Base-by-base conservation (phyloP, 257 asterid genomes). In the Nicotiana tomentosiformis region DNA sequence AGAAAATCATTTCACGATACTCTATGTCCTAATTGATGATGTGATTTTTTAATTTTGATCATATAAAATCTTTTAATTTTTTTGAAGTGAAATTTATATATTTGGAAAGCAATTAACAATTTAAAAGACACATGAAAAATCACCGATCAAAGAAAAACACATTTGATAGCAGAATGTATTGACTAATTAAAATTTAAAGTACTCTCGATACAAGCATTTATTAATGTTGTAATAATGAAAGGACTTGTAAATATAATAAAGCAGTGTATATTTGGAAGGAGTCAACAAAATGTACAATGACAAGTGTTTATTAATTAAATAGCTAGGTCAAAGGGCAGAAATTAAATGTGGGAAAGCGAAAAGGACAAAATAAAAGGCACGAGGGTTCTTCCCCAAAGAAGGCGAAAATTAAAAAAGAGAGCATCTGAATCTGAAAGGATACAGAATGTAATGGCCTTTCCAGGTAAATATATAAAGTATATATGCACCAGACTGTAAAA, bases 391-490 rank as follows among this genome's bases (percentile, higher is more conserved):
- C 9, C 46, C 46, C 9, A 76, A 55, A 84, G 65, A 51, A 56
- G 49, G 39, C 33, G 29, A 55, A 18, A 23, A 23, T 23, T 23
- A 23, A 16, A 39, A 9, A 11, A 11, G 29, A 67, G 58, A 39
- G 39, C 58, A 84, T 77, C 85, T 77, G 81, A 81, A 84, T 77
- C 85, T 77, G 81, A 81, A 68, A 53, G 58, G 16, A 57, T 61
- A 70, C 81, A 72, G 66, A 23, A 68, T 84, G 88, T 80, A 82
- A 87, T 26, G 81, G 82, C 76, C 85, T 84, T 76, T 87, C 78
- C 62, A n/a, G 81, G 77, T 57, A 87, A 80, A 66, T 83, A 64
- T 81, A 11, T 83, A 80, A 56, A 74, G 51, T 26, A 46, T 60
- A 77, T 55, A 66, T 51, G 49, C 8, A 20, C 12, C n/a, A 70